phyloP scores from a whole-genome alignment of 192 early-diverging fungal genomes.

The Backusella tarrabulga region DNA sequence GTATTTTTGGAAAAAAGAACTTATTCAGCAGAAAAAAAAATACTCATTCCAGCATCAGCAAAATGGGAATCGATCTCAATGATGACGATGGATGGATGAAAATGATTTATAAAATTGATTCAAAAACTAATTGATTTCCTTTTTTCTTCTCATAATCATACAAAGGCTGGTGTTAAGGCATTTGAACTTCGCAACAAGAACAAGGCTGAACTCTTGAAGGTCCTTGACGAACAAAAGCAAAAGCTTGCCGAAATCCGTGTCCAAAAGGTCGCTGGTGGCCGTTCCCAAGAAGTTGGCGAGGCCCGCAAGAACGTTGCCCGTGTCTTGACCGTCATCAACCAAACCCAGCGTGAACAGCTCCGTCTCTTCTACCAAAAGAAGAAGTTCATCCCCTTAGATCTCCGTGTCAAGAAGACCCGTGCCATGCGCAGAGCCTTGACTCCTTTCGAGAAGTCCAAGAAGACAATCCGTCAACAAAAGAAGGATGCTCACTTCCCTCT shows the following conservation, averaged over 20 bases:
- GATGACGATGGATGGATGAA: too few relatives aligned
- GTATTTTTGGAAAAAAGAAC: too few relatives aligned
- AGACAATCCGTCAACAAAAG: conserved; percentile 90
- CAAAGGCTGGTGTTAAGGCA: conserved; percentile 85
- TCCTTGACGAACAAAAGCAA: conserved; percentile 92
- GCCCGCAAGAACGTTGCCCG: conserved; percentile 94
- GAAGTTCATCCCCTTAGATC: conserved; percentile 95
- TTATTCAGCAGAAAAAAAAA: too few relatives aligned
- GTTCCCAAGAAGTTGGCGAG: conserved; percentile 43
- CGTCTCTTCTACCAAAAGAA: conserved; percentile 91
- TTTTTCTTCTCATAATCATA: too few relatives aligned
- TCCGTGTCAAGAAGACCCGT: conserved; percentile 98
- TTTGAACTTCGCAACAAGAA: conserved; percentile 92
- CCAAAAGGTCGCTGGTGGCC: conserved; percentile 70
- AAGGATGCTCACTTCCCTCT: conserved; percentile 85
- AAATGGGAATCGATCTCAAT: too few relatives aligned
- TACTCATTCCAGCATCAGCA: too few relatives aligned
- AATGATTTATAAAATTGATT: too few relatives aligned
- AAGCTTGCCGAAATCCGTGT: conserved; percentile 93
- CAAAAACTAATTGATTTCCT: too few relatives aligned
- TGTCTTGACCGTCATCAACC: conserved; percentile 94
- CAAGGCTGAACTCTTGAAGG: conserved; percentile 89
- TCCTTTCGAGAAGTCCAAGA: conserved; percentile 69
- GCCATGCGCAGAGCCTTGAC: conserved; percentile 96
- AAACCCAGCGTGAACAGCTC: conserved; percentile 87